Base-by-base conservation (phyloP, 139 green algal genomes). In the Tetraselmis striata region DNA sequence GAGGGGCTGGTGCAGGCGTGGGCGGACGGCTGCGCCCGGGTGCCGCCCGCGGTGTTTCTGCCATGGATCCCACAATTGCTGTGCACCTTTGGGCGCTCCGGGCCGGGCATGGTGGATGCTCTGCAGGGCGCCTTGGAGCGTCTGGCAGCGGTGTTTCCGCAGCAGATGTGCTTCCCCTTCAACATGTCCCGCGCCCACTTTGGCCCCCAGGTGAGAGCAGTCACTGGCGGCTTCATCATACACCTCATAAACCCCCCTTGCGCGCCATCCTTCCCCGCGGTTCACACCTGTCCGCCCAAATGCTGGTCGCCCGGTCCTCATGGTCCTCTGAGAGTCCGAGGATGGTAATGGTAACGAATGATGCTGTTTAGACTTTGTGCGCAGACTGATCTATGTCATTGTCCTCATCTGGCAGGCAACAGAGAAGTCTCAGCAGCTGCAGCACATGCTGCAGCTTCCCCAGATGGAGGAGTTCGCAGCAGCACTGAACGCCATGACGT, bases 401-500 rank as follows among this genome's bases (percentile, higher is more conserved):
- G n/a, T n/a, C n/a, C n/a, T n/a, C n/a, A n/a, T n/a, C n/a, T n/a
- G n/a, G n/a, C n/a, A n/a, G n/a, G n/a, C n/a, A n/a, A n/a, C n/a
- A n/a, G n/a, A n/a, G n/a, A n/a, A n/a, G n/a, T n/a, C n/a, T n/a
- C n/a, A n/a, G n/a, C n/a, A n/a, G n/a, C n/a, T n/a, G n/a, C n/a
- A n/a, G n/a, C n/a, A n/a, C n/a, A n/a, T n/a, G n/a, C n/a, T n/a
- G n/a, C n/a, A n/a, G n/a, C n/a, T n/a, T n/a, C n/a, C n/a, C n/a
- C n/a, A n/a, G n/a, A n/a, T 91, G 74, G 80, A 81, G n/a, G 77
- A 75, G 0, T 89, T 86, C 80, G 83, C 85, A 2, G 31, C 59
- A 1, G 88, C 85, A 2, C 79, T 92, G 45, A 82, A 90, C 67
- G 84, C 83, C 30, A 79, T 84, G 23, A 90, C 83, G 23, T 89